Evolutionary conservation across 108 stramenopile genomes (phyloP).

Genomic region (Skeletonema tropicum): DNA sequence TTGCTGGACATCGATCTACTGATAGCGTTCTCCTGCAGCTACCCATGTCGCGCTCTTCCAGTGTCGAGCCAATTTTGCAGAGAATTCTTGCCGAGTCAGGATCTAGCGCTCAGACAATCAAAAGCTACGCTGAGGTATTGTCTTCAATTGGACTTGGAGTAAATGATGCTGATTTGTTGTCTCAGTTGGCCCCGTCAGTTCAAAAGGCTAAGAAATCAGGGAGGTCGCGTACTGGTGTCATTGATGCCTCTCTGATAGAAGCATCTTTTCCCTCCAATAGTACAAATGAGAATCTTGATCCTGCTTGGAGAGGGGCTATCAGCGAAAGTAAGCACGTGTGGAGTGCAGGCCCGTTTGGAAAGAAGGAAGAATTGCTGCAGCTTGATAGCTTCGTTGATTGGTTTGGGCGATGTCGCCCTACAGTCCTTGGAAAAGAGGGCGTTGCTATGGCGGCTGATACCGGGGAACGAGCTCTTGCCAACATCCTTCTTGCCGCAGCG

Average conservation of each 20-base stretch:
- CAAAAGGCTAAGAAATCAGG: conserved; percentile 48
- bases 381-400: conserved; percentile 82
- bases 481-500: conserved; percentile 66
- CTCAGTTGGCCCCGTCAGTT: conserved; percentile 76
- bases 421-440: conserved; percentile 81
- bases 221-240: conserved; percentile 46
- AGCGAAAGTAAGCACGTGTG: conserved; percentile 77
- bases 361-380: conserved; percentile 69
- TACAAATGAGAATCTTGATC: conserved; percentile 13
- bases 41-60: conserved; percentile 31
- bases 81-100: background rate
- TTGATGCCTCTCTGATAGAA: conserved; percentile 55
- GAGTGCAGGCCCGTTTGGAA: conserved; percentile 74
- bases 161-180: conserved; percentile 17
- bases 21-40: conserved; percentile 68
- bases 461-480: conserved; percentile 76
- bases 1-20: conserved; percentile 57
- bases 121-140: conserved; percentile 12
- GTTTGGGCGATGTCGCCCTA: conserved; percentile 76
- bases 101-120: background rate
- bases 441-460: conserved; percentile 70
- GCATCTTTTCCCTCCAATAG: conserved; percentile 2
- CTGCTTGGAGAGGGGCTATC: conserved; percentile 31
- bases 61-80: background rate
- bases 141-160: background rate